Base-by-base conservation (phyloP, 2,329 filamentous ascomycete genomes). In the Phialophora chinensis region DNA sequence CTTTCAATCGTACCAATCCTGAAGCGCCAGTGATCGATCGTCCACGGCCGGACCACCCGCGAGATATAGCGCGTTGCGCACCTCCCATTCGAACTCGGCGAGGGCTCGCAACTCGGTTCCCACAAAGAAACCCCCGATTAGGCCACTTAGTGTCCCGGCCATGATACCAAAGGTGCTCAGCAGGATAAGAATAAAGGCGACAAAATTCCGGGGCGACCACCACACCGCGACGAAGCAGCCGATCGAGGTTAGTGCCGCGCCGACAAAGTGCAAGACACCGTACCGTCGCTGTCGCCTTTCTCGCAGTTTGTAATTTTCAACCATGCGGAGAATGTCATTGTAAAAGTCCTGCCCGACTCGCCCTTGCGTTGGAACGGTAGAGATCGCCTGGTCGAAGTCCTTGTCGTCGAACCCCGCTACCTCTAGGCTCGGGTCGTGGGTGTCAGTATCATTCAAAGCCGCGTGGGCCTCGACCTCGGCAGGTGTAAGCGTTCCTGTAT, bases 31-130 rank as follows among this genome's bases (percentile, higher is more conserved):
- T 33, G 66, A 31, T 64, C 53, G 63, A 47, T 72, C 70, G 62
- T 71, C 63, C 53, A 58, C 50, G 14, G 47, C 62, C 52, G 71
- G 71, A 54, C 71, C 71, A 20, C 70, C 71, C 12, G 67, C 66
- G 52, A 70, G 69, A 20, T 65, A 60, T 27, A 72, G 50, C 17
- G 71, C 70, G 63, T 73, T 93, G 59, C 81, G 82, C 29, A 98
- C 89, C 78, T 99, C 95, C 91, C 92, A 97, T 76, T 95, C 88
- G 79, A 98, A 98, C 81, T 99, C 95, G 73, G 88, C 89, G 62
- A 99, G 80, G 3, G 90, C 89, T 66, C 92, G 85, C 66, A 97
- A 79, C 80, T 99, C 95, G 67, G 88, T 88, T 11, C 90, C 89
- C 66, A 97, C 90, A 77, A 99, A 99, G 57, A 98, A 78, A 0